Conservation (phyloP, 768 basidiomycete species). For the Chalciporus pseudorubinellus region DNA sequence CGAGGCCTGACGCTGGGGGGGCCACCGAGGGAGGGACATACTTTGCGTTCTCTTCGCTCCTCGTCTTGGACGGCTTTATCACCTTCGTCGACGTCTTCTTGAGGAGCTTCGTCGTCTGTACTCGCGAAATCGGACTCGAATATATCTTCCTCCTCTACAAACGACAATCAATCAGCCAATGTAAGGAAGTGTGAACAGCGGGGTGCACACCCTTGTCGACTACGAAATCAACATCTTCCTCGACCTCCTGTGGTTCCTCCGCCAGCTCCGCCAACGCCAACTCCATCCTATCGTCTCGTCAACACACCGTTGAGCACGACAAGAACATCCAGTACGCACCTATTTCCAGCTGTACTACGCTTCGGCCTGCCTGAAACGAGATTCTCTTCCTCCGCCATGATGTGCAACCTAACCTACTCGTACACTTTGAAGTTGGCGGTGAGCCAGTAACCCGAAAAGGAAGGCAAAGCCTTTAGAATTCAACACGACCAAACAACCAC, state of each 20-base stretch:
- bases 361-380: conserved; percentile 54
- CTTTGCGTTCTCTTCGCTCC: conserved; percentile 45
- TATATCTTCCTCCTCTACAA: conserved; percentile 72
- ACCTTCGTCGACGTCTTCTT: conserved; percentile 51
- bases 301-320: not conserved
- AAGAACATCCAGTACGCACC: conserved; percentile 39
- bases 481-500: conserved; percentile 22
- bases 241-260: conserved; percentile 54
- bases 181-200: not conserved
- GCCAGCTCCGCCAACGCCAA: conserved; percentile 62
- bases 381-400: conserved; percentile 7
- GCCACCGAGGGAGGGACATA: not conserved
- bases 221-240: conserved; percentile 74
- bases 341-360: conserved; percentile 76
- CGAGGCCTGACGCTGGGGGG: no score
- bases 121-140: conserved; percentile 85
- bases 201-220: conserved; percentile 52
- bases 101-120: conserved; percentile 66
- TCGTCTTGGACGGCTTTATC: conserved; percentile 62
- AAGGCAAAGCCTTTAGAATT: conserved; percentile 17
- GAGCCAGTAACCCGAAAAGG: conserved; percentile 1
- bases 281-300: conserved; percentile 56
- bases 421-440: not conserved
- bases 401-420: not conserved
- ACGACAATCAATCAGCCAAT: not conserved